Evolutionary conservation across 2,329 filamentous ascomycete genomes (phyloP), one percentile per base, ranked within the genome.

Genomic region (Beauveria sp.): DNA sequence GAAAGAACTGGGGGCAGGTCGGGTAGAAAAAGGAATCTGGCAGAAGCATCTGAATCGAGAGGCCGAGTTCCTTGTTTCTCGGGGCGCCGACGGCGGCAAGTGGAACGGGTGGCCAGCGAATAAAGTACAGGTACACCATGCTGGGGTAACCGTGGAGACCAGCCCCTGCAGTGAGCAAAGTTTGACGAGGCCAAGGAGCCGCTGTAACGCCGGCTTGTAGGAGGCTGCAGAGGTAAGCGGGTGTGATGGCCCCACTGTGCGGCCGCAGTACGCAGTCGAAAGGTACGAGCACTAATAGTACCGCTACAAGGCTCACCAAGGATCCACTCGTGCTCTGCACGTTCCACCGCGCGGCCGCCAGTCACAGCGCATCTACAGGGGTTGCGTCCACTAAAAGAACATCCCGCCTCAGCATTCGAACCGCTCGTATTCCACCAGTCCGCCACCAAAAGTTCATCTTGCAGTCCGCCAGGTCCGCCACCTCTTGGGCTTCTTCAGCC

Each of bases 11-110:
- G 58, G 56, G 49, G 24, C 28, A 40, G 18, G 20, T n/a, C 26
- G 40, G 30, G 42, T 45, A 45, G 26, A 28, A 60, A 26, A 60
- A 60, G 58, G 58, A 54, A 54, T 54, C 58, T 60, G 50, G 50
- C 7, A 24, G 58, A 46, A 53, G 50, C 42, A 49, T 46, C 50
- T 51, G 47, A 53, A 60, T 60, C 40, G 57, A 42, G 38, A 26
- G 20, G 26, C 26, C 8, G 24, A 43, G 56, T 60, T 54, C 50
- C 58, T 52, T 60, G 58, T 47, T 60, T 53, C 30, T 49, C 24
- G 57, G 58, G 58, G 58, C 40, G 34, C 34, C 49, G 40, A 42
- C 58, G 22, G 58, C 58, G 42, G 42, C 50, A 54, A 47, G 34
- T 54, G 58, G 58, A 59, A 52, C 56, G 38, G 51, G 34, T n/a